A percentile compares a stretch with the other conserved stretches of the same genome.
Conservation (phyloP, 192 early-diverging fungal species). For the Phycomyces blakesleeanus region DNA sequence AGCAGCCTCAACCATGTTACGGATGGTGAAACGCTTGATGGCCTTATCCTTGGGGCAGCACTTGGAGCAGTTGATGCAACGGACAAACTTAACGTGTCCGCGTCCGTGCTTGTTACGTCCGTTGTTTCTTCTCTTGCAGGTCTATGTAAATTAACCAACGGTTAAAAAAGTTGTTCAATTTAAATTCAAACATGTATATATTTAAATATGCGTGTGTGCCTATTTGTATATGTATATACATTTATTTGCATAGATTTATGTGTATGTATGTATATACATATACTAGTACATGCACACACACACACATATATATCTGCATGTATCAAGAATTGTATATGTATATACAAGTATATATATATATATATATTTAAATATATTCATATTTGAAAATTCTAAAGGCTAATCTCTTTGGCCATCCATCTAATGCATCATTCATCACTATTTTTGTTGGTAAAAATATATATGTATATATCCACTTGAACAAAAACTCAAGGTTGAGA, state of each 20-base stretch:
- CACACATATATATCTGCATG: not conserved
- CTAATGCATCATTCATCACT: no score
- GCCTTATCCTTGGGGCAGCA: conserved; percentile 96
- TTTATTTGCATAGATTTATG: not conserved
- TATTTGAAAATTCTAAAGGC: no score
- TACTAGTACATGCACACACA: not conserved
- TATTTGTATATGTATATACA: not conserved
- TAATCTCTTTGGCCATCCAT: no score
- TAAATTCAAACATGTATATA: not conserved
- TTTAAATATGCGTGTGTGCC: not conserved
- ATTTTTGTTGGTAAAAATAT: no score
- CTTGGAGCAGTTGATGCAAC: conserved; percentile 99
- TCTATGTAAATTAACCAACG: conserved; percentile 52
- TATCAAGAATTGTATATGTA: not conserved
- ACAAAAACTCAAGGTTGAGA: no score
- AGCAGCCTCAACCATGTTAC: conserved; percentile 98
- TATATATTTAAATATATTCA: no score
- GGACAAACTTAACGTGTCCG: conserved; percentile 95
- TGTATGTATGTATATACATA: not conserved
- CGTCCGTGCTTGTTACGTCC: conserved; percentile 99
- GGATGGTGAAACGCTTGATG: conserved; percentile 98
- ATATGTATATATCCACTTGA: no score
- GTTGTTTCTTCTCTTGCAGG: conserved; percentile 98
- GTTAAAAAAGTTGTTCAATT: not conserved
- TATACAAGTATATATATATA: not conserved